phyloP scores from a whole-genome alignment of 495 filamentous ascomycete genomes.

The Neurospora sp. region DNA sequence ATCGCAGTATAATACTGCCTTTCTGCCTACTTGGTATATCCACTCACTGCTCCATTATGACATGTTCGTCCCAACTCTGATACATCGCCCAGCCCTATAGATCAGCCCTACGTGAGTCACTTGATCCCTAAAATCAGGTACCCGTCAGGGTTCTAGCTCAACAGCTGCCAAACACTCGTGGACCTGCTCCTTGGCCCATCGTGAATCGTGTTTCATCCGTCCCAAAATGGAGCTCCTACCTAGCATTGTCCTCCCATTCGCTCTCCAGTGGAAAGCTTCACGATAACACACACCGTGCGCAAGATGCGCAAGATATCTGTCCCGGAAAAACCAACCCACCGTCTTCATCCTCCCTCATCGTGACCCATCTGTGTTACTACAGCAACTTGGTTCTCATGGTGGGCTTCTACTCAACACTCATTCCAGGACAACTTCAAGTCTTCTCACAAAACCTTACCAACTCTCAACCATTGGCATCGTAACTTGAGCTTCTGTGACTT shows the following conservation, averaged over 20 bases:
- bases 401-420: neutral
- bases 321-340: neutral
- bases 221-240: neutral
- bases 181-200: neutral
- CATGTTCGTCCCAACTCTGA: neutral
- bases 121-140: neutral
- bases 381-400: neutral
- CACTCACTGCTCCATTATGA: neutral
- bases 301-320: too few species aligned
- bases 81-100: neutral
- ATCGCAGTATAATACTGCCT: neutral
- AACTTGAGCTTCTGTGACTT: neutral
- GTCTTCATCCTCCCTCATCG: fast-evolving
- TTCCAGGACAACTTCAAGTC: neutral
- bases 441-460: neutral
- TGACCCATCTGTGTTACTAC: neutral
- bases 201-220: neutral
- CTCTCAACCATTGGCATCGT: neutral
- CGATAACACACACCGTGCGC: neutral
- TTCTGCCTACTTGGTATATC: neutral
- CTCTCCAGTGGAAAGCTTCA: neutral
- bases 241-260: neutral
- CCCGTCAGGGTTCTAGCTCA: neutral
- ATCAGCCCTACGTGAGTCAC: neutral
- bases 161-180: neutral